phyloP scores from a whole-genome alignment of 2,329 filamentous ascomycete species.

The Aureobasidium sp. region DNA sequence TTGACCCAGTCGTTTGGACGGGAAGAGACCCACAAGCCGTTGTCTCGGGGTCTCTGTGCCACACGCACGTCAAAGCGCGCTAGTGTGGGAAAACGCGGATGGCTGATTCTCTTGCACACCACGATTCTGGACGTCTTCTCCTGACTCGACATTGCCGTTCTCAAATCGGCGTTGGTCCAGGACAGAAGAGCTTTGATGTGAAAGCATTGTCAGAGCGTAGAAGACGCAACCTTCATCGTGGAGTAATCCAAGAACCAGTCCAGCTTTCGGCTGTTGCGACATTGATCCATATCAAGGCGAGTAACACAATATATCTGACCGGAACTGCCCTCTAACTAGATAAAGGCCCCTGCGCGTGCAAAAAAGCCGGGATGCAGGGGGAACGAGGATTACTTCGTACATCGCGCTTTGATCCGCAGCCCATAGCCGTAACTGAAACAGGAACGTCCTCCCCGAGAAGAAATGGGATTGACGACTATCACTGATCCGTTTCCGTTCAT shows the following conservation, averaged over 20 bases:
- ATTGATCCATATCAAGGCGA: background rate
- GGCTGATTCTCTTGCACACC: background rate
- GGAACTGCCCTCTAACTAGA: background rate
- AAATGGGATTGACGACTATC: background rate
- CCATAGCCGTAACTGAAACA: background rate
- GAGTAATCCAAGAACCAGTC: background rate
- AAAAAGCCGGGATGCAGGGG: slow-evolving; percentile 1
- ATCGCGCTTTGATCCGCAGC: background rate
- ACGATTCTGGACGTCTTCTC: background rate
- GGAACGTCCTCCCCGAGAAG: background rate
- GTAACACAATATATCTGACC: background rate
- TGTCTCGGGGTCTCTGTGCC: background rate
- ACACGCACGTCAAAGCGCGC: background rate
- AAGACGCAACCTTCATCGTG: background rate
- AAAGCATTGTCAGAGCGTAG: no score
- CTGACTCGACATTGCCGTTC: background rate
- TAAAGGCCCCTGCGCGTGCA: background rate
- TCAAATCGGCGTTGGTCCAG: background rate
- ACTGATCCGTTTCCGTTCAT: background rate
- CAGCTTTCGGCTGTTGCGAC: background rate
- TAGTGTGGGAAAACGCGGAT: background rate
- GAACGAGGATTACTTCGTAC: background rate
- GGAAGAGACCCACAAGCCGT: background rate
- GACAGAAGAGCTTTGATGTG: background rate
- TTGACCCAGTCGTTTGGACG: background rate